Conservation (phyloP, 169 alveolate genomes). For the Cryptosporidium ubiquitum region DNA sequence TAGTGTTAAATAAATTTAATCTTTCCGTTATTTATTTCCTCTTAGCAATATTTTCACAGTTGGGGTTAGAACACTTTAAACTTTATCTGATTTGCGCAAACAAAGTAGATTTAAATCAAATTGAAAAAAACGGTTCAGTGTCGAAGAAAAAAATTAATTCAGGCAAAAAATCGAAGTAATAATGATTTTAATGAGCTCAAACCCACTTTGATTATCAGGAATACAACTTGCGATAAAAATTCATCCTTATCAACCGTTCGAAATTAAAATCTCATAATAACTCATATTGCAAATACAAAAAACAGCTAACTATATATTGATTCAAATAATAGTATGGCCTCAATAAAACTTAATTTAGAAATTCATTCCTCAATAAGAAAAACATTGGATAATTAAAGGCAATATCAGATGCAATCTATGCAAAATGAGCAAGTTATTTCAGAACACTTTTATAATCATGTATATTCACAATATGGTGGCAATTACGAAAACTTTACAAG, state of each 20-base stretch:
- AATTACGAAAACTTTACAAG: not conserved
- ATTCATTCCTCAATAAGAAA: not conserved
- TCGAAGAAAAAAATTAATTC: not conserved
- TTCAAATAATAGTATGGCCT: conserved; percentile 1
- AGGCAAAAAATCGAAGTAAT: not conserved
- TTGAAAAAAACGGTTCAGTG: not conserved
- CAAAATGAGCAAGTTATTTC: not conserved
- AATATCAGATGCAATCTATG: not conserved
- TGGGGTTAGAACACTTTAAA: not conserved
- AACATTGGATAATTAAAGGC: not conserved
- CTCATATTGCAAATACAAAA: not conserved
- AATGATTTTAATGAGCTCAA: not conserved
- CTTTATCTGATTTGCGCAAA: not conserved
- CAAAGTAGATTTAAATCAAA: conserved; percentile 43
- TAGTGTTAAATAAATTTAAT: not conserved
- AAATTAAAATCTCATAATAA: not conserved
- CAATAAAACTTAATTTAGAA: not conserved
- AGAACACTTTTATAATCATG: not conserved
- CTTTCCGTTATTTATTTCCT: not conserved
- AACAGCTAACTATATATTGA: not conserved
- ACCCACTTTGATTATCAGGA: not conserved
- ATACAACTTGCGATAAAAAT: not conserved
- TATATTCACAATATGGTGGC: not conserved
- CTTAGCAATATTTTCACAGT: not conserved
- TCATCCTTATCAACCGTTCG: not conserved